A percentile compares a stretch with the other conserved stretches of the same genome.
Evolutionary conservation across 176 grass and related monocot genomes (phyloP).

Genomic region (Triticum monococcum): DNA sequence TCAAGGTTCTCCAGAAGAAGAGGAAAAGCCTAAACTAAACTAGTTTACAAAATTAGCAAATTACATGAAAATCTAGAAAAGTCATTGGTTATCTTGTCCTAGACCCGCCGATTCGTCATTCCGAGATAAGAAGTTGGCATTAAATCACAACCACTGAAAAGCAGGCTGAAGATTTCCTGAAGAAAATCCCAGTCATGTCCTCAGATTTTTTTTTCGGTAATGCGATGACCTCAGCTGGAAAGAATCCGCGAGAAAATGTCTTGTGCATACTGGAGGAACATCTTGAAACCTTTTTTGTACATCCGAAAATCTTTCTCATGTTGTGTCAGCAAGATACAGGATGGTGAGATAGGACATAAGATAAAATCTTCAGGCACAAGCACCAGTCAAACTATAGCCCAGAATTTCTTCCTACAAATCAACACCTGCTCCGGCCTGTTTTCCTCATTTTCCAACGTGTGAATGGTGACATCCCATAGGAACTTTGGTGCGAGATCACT

Average conservation of each 20-base stretch:
- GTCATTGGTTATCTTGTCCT: neutral
- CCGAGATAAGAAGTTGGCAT: neutral
- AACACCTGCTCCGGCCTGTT: constrained; percentile 52
- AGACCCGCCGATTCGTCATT: neutral
- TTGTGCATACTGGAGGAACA: neutral
- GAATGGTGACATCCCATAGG: constrained; percentile 80
- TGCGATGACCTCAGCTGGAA: neutral
- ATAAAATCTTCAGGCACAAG: neutral
- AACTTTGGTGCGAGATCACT: constrained; percentile 78
- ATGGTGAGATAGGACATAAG: neutral
- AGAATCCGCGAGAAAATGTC: neutral
- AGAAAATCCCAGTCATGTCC: neutral
- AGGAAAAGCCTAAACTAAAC: neutral
- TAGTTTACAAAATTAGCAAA: neutral
- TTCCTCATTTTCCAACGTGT: constrained; percentile 62
- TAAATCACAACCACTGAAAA: neutral
- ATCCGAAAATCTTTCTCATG: neutral
- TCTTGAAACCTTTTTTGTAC: neutral
- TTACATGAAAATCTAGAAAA: neutral
- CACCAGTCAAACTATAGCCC: constrained; percentile 71
- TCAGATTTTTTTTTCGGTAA: neutral
- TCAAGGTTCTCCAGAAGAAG: neutral
- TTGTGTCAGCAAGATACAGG: neutral
- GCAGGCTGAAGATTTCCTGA: neutral
- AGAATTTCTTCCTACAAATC: constrained; percentile 91